phyloP scores from a whole-genome alignment of 176 grass and related monocot species.

The Dendrocalamus sinicus region DNA sequence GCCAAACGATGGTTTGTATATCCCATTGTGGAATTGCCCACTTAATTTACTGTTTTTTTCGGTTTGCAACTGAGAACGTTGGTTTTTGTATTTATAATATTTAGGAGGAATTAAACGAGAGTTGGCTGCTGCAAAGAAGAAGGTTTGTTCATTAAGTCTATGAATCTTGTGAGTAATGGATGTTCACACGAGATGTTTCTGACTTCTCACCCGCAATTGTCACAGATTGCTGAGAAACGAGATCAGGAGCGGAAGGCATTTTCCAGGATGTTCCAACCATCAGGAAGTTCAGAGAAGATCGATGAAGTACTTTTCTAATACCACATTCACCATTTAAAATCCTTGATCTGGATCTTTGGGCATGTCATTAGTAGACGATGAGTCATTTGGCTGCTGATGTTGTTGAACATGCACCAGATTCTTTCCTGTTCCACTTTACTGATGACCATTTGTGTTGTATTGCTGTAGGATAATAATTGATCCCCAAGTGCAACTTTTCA shows the following conservation, averaged over 20 bases:
- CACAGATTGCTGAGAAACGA: conserved; percentile 72
- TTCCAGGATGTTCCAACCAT: conserved; percentile 82
- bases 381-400: conserved; percentile 9
- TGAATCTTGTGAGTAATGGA: background rate
- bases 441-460: conserved; percentile 5
- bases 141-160: conserved; percentile 54
- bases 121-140: conserved; percentile 85
- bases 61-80: conserved; percentile 24
- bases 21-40: background rate
- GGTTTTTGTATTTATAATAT: conserved; percentile 35
- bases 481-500: background rate
- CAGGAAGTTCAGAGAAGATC: conserved; percentile 64
- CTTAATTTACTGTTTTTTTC: conserved; percentile 5
- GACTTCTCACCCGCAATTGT: conserved; percentile 8
- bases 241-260: conserved; percentile 81
- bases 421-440: background rate
- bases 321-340: background rate
- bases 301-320: conserved; percentile 53
- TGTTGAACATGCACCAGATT: background rate
- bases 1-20: conserved; percentile 84
- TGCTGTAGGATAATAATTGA: conserved; percentile 44
- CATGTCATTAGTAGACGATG: background rate
- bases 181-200: conserved; percentile 27
- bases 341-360: conserved; percentile 21
- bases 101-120: conserved; percentile 85